Percentiles rank a stretch among this genome's conserved stretches.
Evolutionary conservation across 192 early-diverging fungal species (phyloP).

Genomic region (Linnemannia elongata): DNA sequence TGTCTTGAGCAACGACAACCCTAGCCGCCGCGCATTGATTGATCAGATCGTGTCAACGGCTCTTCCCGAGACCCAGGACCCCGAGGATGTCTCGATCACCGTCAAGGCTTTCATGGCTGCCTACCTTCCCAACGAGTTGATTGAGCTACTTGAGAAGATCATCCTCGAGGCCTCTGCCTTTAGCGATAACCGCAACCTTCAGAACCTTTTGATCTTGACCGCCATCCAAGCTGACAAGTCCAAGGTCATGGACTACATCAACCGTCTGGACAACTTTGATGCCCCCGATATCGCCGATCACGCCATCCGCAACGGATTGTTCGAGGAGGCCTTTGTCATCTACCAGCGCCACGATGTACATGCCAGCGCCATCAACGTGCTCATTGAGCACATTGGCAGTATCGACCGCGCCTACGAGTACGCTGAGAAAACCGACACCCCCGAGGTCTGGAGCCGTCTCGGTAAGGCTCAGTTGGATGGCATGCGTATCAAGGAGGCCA

Average conservation of each 20-base stretch:
- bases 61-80: slow-evolving; percentile 94
- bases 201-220: slow-evolving; percentile 98
- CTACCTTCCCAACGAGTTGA: slow-evolving; percentile 95
- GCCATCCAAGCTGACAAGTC: slow-evolving; percentile 92
- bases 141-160: slow-evolving; percentile 97
- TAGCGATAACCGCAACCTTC: slow-evolving; percentile 95
- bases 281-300: slow-evolving; percentile 98
- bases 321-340: slow-evolving; percentile 97
- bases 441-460: slow-evolving; percentile 94
- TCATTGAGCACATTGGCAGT: slow-evolving; percentile 93
- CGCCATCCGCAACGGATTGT: slow-evolving; percentile 88
- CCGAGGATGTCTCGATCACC: slow-evolving; percentile 97
- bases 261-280: slow-evolving; percentile 93
- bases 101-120: slow-evolving; percentile 99
- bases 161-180: slow-evolving; percentile 94
- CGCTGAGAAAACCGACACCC: slow-evolving; percentile 91
- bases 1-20: slow-evolving; percentile 84
- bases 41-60: slow-evolving; percentile 95
- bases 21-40: slow-evolving; percentile 89
- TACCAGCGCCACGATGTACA: slow-evolving; percentile 96
- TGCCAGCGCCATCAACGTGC: slow-evolving; percentile 88
- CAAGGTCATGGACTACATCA: slow-evolving; percentile 96
- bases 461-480: slow-evolving; percentile 95
- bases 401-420: slow-evolving; percentile 97
- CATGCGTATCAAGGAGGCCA: slow-evolving; percentile 93